Evolutionary conservation across 441 rosid genomes (phyloP).

Genomic region (Cnidoscolus chayamansa): DNA sequence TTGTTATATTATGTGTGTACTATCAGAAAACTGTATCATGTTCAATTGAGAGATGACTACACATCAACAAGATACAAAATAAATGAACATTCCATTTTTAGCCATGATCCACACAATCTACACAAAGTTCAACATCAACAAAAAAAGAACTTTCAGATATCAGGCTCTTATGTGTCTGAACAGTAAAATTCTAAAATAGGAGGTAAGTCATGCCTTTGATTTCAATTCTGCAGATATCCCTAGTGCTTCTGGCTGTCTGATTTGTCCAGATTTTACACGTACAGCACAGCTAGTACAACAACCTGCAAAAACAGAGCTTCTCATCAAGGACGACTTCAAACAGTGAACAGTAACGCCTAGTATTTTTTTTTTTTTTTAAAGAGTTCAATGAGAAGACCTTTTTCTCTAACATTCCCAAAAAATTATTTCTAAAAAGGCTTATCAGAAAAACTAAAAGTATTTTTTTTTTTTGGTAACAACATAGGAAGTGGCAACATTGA

Average conservation of each 20-base stretch:
- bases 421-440: not conserved
- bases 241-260: conserved; percentile 90
- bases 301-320: conserved; percentile 45
- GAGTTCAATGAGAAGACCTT: not conserved
- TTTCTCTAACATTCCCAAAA: not conserved
- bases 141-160: not conserved
- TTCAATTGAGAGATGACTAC: not conserved
- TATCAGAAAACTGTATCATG: not conserved
- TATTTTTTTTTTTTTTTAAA: too few relatives aligned
- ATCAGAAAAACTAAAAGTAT: not conserved
- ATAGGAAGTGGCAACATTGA: not conserved
- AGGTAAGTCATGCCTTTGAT: conserved; percentile 56
- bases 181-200: not conserved
- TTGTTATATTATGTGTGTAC: not conserved
- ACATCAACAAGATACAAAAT: not conserved
- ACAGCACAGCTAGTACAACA: conserved; percentile 97
- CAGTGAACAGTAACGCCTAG: conserved; percentile 1
- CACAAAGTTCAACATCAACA: not conserved
- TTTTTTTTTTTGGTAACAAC: too few relatives aligned
- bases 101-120: not conserved
- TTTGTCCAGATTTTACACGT: conserved; percentile 79
- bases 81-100: not conserved
- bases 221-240: conserved; percentile 90
- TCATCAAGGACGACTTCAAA: conserved; percentile 12
- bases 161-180: not conserved